These are phyloP conservation scores for Geotrichum australiense DNA, from an alignment of 1,139 yeast species.

Conservation along the genomic window DNA sequence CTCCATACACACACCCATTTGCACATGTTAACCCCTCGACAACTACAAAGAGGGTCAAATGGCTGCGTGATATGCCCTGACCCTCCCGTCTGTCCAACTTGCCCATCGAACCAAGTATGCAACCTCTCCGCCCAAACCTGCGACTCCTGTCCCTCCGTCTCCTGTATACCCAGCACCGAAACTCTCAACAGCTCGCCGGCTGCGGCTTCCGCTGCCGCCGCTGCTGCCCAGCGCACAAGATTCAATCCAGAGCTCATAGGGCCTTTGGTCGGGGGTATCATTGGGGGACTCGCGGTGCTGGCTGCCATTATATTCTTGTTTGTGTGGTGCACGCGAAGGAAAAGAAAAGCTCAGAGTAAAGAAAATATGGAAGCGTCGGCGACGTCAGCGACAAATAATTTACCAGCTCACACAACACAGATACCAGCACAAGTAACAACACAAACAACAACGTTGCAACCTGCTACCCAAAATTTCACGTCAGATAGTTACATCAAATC, in stretches of 20 bases:
- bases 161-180: conserved; percentile 13
- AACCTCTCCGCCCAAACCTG: conserved; percentile 18
- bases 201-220: conserved; percentile 2
- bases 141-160: conserved; percentile 16
- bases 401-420: not conserved
- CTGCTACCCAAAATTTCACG: not conserved
- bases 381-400: not conserved
- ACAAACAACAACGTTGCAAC: conserved; percentile 1
- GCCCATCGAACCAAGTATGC: conserved; percentile 18
- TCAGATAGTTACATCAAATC: no score
- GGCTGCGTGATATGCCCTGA: conserved; percentile 16
- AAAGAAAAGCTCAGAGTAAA: not conserved
- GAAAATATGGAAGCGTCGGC: not conserved
- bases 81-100: conserved; percentile 17
- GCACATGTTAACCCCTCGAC: not conserved
- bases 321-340: conserved; percentile 10
- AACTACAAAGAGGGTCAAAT: conserved; percentile 6
- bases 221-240: conserved; percentile 3
- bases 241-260: conserved; percentile 9
- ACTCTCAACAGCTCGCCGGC: conserved; percentile 4
- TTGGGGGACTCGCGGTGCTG: conserved; percentile 11
- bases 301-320: conserved; percentile 2
- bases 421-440: no score
- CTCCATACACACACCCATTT: not conserved
- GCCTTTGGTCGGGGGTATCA: conserved; percentile 17